Conservation (phyloP, 805 yeast genomes). For the Yarrowia osloensis region DNA sequence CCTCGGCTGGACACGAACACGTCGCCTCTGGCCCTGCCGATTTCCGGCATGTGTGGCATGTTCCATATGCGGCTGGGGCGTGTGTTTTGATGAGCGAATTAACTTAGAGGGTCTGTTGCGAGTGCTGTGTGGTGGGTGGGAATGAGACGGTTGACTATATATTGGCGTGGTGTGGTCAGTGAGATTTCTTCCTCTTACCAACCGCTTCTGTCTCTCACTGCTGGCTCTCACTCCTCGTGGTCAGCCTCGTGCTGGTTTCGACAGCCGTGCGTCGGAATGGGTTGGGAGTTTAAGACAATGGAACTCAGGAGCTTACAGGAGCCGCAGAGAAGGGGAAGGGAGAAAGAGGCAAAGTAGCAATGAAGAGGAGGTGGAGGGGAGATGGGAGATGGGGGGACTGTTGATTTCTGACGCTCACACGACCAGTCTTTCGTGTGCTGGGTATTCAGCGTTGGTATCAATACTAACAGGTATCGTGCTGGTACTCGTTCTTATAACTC, state of each 20-base stretch:
- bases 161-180: not conserved
- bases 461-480: too few species aligned
- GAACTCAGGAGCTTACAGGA: too few species aligned
- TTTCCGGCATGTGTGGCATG: conserved; percentile 22
- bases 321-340: not conserved
- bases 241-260: not conserved
- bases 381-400: not conserved
- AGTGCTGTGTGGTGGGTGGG: not conserved
- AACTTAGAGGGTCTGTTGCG: not conserved
- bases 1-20: not conserved
- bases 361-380: not conserved
- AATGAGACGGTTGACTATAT: too few species aligned
- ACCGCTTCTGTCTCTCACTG: too few species aligned
- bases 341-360: not conserved
- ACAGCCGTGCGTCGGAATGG: conserved; percentile 6
- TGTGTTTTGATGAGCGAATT: conserved; percentile 10
- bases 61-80: conserved; percentile 16
- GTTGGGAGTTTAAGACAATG: conserved; percentile 10
- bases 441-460: too few species aligned
- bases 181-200: too few species aligned
- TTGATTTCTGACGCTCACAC: too few species aligned
- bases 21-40: conserved; percentile 6
- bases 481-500: too few species aligned
- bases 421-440: too few species aligned
- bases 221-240: not conserved